A percentile compares a stretch with the other conserved stretches of the same genome.
Conservation (phyloP, 208 protist species). For the Leishmania tropica region DNA sequence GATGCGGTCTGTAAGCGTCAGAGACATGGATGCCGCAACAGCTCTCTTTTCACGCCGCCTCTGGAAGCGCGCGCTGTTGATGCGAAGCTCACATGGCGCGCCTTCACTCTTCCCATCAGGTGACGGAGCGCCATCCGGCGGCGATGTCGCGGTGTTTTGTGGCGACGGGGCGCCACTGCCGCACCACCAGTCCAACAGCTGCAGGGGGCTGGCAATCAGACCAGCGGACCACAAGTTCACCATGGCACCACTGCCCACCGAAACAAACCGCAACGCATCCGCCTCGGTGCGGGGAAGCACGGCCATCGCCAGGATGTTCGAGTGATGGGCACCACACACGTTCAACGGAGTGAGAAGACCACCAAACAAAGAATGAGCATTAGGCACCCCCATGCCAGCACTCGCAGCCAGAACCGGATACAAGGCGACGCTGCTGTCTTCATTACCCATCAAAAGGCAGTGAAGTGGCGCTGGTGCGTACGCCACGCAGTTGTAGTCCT, state of each 20-base stretch:
- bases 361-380: slow-evolving; percentile 15
- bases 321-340: slow-evolving; percentile 67
- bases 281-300: slow-evolving; percentile 16
- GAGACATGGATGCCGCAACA: background rate
- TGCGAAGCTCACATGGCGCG: background rate
- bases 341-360: slow-evolving; percentile 17
- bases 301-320: slow-evolving; percentile 71
- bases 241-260: slow-evolving; percentile 50
- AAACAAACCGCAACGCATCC: slow-evolving; percentile 42
- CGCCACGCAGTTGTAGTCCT: slow-evolving; percentile 71
- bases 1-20: slow-evolving; percentile 35
- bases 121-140: background rate
- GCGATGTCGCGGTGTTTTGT: background rate
- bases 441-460: slow-evolving; percentile 57
- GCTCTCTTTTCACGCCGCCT: slow-evolving; percentile 11
- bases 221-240: slow-evolving; percentile 26
- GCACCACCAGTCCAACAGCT: slow-evolving; percentile 32
- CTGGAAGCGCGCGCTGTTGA: slow-evolving; percentile 12
- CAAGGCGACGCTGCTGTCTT: slow-evolving; percentile 64
- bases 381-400: background rate
- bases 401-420: slow-evolving; percentile 4
- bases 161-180: background rate
- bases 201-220: slow-evolving; percentile 9
- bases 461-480: slow-evolving; percentile 33
- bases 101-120: background rate